Percentiles rank a stretch among this genome's conserved stretches.
Evolutionary conservation across 1,284 basidiomycete genomes (phyloP).

Genomic region (Ustilago sp.): DNA sequence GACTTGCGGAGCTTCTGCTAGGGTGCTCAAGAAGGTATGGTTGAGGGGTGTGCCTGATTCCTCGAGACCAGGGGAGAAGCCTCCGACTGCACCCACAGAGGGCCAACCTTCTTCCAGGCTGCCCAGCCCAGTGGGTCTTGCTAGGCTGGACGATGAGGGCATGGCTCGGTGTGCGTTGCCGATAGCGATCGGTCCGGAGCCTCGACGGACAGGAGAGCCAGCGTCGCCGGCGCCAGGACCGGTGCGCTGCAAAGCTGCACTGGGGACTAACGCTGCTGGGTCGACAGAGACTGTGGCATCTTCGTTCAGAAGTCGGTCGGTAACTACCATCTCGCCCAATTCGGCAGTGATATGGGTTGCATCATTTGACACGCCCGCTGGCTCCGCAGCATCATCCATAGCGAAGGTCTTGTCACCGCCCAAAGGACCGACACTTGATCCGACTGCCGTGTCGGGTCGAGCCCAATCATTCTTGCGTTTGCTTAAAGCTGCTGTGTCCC

Average conservation of each 20-base stretch:
- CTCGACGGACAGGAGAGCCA: constrained; percentile 35
- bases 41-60: constrained; percentile 72
- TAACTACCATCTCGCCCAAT: constrained; percentile 35
- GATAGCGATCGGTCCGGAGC: constrained; percentile 38
- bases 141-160: constrained; percentile 10
- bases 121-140: constrained; percentile 14
- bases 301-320: constrained; percentile 39
- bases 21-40: constrained; percentile 72
- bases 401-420: constrained; percentile 40
- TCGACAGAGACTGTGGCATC: constrained; percentile 7
- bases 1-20: constrained; percentile 69
- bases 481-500: constrained; percentile 36
- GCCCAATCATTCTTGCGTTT: constrained; percentile 51
- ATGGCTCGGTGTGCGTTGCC: constrained; percentile 20
- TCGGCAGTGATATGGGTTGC: constrained; percentile 14
- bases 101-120: constrained; percentile 36
- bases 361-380: constrained; percentile 1
- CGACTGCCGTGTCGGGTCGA: constrained; percentile 52
- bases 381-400: constrained; percentile 4
- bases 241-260: constrained; percentile 9
- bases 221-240: constrained; percentile 19
- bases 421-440: constrained; percentile 36
- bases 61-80: constrained; percentile 50
- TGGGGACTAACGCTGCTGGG: not conserved
- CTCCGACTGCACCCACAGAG: constrained; percentile 18